Conservation (phyloP, 129 eudicot species). For the Dittrichia graveolens region DNA sequence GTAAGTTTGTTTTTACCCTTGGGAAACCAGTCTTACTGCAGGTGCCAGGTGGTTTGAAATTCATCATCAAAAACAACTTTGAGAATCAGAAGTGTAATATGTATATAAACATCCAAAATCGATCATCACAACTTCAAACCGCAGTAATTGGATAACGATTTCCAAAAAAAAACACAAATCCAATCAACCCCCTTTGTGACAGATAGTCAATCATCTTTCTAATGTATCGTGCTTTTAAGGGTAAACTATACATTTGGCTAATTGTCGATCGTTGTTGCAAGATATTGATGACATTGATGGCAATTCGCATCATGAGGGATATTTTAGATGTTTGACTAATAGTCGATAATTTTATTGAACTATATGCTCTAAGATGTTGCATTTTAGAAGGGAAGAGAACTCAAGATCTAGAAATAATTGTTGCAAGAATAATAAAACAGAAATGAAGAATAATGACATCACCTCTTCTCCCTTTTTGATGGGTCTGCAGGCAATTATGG, state of each 20-base stretch:
- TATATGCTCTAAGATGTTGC: background rate
- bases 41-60: too few relatives aligned
- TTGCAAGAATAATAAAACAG: background rate
- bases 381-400: background rate
- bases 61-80: too few relatives aligned
- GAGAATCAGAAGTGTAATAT: too few relatives aligned
- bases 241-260: background rate
- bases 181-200: too few relatives aligned
- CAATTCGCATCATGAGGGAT: background rate
- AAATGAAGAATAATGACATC: background rate
- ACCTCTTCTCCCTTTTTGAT: conserved; percentile 87
- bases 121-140: too few relatives aligned
- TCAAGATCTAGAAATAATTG: background rate
- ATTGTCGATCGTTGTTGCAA: background rate
- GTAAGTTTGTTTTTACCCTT: too few relatives aligned
- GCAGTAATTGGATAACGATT: too few relatives aligned
- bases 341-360: background rate
- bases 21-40: too few relatives aligned
- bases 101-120: too few relatives aligned
- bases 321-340: background rate
- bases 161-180: too few relatives aligned
- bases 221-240: too few relatives aligned
- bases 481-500: conserved; percentile 60
- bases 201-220: too few relatives aligned
- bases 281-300: background rate